A percentile compares a stretch with the other conserved stretches of the same genome.
phyloP scores from a whole-genome alignment of 345 rosid genomes.

The Hirschfeldia incana region DNA sequence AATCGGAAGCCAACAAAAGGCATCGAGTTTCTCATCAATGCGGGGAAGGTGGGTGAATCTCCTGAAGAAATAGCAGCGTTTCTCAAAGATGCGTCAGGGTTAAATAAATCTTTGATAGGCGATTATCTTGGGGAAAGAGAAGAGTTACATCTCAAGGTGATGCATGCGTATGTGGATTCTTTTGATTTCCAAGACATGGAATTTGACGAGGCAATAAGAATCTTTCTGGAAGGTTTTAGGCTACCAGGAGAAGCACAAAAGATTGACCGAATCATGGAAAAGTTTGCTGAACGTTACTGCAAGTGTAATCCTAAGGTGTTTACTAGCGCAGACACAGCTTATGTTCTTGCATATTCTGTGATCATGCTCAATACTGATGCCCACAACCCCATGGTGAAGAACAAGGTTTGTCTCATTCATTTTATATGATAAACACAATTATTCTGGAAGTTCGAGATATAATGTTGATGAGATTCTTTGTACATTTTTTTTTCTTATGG shows the following conservation, averaged over 20 bases:
- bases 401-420: slow-evolving; percentile 52
- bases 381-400: slow-evolving; percentile 89
- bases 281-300: slow-evolving; percentile 90
- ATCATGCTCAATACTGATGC: slow-evolving; percentile 95
- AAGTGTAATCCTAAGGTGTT: slow-evolving; percentile 82
- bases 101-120: slow-evolving; percentile 78
- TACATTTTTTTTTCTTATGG: slow-evolving; percentile 22
- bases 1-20: slow-evolving; percentile 85
- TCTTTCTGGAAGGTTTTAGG: slow-evolving; percentile 80
- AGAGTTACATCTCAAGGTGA: slow-evolving; percentile 74
- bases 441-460: slow-evolving; percentile 26
- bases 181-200: slow-evolving; percentile 71
- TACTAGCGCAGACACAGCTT: slow-evolving; percentile 87
- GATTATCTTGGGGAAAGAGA: slow-evolving; percentile 89
- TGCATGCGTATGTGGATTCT: slow-evolving; percentile 93
- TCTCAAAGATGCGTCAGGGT: slow-evolving; percentile 64
- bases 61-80: slow-evolving; percentile 81
- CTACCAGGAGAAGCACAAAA: slow-evolving; percentile 94
- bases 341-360: slow-evolving; percentile 92
- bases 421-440: slow-evolving; percentile 6
- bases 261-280: slow-evolving; percentile 93
- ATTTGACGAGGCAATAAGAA: slow-evolving; percentile 85
- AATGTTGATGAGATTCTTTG: slow-evolving; percentile 30
- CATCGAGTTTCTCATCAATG: slow-evolving; percentile 67
- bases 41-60: slow-evolving; percentile 67